Conservation (phyloP, 208 protist genomes). For the Tritrichomonas musculus region DNA sequence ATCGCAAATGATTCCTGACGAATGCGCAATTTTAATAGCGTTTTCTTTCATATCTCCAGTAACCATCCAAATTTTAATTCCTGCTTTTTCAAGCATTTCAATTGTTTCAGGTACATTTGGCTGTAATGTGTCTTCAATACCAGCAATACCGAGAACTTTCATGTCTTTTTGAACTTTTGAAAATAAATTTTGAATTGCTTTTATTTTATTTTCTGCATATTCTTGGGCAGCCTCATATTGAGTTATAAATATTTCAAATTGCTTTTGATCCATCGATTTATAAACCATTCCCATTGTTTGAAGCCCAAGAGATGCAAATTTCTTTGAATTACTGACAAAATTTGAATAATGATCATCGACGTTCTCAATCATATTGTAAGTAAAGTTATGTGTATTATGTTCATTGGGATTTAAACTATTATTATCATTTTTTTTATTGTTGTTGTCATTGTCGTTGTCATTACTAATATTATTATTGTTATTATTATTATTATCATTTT, state of each 20-base stretch:
- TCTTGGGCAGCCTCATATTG: background rate
- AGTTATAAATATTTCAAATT: background rate
- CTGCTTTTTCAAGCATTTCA: slow-evolving; percentile 45
- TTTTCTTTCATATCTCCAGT: slow-evolving; percentile 70
- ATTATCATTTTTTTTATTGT: too few species aligned
- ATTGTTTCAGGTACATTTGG: slow-evolving; percentile 62
- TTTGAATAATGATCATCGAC: background rate
- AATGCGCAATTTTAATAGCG: slow-evolving; percentile 59
- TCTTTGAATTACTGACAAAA: background rate
- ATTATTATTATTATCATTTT: too few species aligned
- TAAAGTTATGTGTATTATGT: too few species aligned
- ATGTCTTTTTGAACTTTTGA: slow-evolving; percentile 49
- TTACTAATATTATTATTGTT: too few species aligned
- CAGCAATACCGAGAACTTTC: slow-evolving; percentile 52
- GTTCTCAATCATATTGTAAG: background rate
- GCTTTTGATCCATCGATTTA: background rate
- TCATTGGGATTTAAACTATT: too few species aligned
- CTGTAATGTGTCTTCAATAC: slow-evolving; percentile 65
- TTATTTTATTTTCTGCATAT: background rate
- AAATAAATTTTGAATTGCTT: background rate
- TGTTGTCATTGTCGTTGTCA: too few species aligned
- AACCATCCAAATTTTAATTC: slow-evolving; percentile 64
- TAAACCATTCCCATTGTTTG: background rate
- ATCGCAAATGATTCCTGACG: slow-evolving; percentile 16
- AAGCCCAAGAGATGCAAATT: slow-evolving; percentile 21